phyloP scores from a whole-genome alignment of 306 rosid species.

The Casuarina glauca region DNA sequence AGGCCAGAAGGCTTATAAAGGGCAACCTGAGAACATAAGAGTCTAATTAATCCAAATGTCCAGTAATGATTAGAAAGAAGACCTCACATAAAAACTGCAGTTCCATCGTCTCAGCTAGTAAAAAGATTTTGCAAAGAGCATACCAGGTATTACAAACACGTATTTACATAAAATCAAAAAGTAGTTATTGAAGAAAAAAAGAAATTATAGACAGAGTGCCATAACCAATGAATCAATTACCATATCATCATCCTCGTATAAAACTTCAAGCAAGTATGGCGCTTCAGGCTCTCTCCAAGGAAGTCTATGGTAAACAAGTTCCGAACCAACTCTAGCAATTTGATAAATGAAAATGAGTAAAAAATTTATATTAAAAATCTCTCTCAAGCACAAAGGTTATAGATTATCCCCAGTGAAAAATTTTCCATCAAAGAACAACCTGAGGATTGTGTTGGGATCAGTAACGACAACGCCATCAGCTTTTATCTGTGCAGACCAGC shows the following conservation, averaged over 20 bases:
- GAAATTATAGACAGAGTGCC: neutral
- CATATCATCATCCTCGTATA: conserved; percentile 78
- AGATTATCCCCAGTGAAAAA: neutral
- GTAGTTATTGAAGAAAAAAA: neutral
- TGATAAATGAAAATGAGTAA: conserved; percentile 3
- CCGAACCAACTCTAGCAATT: conserved; percentile 51
- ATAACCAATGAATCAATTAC: conserved; percentile 32
- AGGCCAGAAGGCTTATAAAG: conserved; percentile 85
- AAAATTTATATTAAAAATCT: conserved; percentile 11
- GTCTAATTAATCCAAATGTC: neutral
- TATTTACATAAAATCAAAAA: neutral
- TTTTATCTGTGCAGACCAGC: conserved; percentile 57
- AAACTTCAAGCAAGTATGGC: conserved; percentile 57
- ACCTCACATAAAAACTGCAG: neutral
- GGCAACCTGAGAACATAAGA: conserved; percentile 61
- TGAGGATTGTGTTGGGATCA: conserved; percentile 61
- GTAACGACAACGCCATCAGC: conserved; percentile 59
- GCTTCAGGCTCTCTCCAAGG: conserved; percentile 95
- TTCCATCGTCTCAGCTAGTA: neutral
- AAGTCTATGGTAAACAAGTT: conserved; percentile 76
- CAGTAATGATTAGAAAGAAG: neutral
- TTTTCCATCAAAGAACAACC: conserved; percentile 51
- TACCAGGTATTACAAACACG: neutral
- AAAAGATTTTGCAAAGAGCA: neutral
- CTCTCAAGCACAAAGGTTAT: conserved; percentile 2